A percentile compares a stretch with the other conserved stretches of the same genome.
Evolutionary conservation across 2,329 filamentous ascomycete species (phyloP).

Genomic region (Aspergillus ruber): DNA sequence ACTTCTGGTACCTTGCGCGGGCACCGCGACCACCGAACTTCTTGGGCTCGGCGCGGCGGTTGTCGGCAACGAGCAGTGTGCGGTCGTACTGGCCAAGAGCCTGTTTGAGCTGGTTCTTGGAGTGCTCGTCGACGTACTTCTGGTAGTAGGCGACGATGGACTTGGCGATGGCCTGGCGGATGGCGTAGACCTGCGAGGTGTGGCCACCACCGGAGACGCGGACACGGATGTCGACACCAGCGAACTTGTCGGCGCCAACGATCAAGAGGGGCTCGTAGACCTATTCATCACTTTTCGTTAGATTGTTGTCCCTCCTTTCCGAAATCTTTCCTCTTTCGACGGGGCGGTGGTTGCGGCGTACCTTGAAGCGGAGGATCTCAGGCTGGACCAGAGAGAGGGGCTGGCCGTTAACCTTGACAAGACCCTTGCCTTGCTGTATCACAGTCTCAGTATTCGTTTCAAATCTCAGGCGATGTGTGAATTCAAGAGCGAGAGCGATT

Average conservation of each 20-base stretch:
- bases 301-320: constrained; percentile 1
- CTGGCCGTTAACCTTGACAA: constrained; percentile 98
- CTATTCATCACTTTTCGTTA: constrained; percentile 34
- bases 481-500: constrained; percentile 3
- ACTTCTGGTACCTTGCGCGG: constrained; percentile 96
- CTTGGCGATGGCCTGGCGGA: constrained; percentile 98
- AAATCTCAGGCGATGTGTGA: neutral
- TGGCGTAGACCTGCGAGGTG: constrained; percentile 94
- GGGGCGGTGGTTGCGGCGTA: constrained; percentile 34
- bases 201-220: constrained; percentile 96
- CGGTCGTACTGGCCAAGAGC: constrained; percentile 92
- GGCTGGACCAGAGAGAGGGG: constrained; percentile 91
- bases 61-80: constrained; percentile 96
- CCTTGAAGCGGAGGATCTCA: constrained; percentile 96
- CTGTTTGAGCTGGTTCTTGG: constrained; percentile 99
- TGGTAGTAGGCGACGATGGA: constrained; percentile 98
- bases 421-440: constrained; percentile 67
- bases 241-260: constrained; percentile 95
- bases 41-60: constrained; percentile 99
- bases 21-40: constrained; percentile 81
- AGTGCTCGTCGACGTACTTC: constrained; percentile 99
- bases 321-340: neutral
- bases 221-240: constrained; percentile 93
- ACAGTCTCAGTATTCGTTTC: constrained; percentile 22
- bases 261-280: constrained; percentile 99